Base-by-base conservation (phyloP, 352 stramenopile species). In the Thraustochytrium sp. region DNA sequence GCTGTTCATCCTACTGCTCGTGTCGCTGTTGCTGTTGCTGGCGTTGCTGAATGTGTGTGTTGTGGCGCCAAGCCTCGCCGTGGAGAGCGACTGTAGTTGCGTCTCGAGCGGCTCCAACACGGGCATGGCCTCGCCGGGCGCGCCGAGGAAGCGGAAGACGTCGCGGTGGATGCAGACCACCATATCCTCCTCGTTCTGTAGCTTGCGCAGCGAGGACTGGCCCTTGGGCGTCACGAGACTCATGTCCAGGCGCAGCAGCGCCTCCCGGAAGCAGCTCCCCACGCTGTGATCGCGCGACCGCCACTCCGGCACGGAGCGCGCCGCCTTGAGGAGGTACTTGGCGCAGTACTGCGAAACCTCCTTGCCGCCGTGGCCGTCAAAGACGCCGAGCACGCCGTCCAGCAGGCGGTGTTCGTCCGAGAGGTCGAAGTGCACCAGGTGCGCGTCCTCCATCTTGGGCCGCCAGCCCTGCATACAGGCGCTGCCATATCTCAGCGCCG, bases 341-440 rank as follows among this genome's bases (percentile, higher is more conserved):
- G 74, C 64, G 56, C 74, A 83, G 31, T 51, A 85, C 37, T 85
- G 29, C 44, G 77, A 42, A 13, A 85, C 77, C 77, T 85, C 77
- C 31, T 64, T 72, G 77, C 77, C 77, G 21, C 77, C 77, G 37
- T 85, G 77, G 21, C 77, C 77, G 44, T 85, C 77, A 61, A 85
- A 85, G 23, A 85, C 77, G 29, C 34, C 77, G 34, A 85, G 75
- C 3, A 85, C 44, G 59, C 74, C 74, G 11, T 76, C 74, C 11
- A 76, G 3, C n/a, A 4, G n/a, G 3, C 51, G 53, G 23, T 54
- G 37, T 11, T 11, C 29, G 36, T 54, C 37, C 9, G n/a, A 11
- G 31, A 80, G n/a, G 53, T 80, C 68, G 31, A 80, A 61, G 18
- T 23, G 16, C 13, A 51, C 51, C 68, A 53, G 40, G 59, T 84